phyloP scores from a whole-genome alignment of 1,139 yeast genomes.

The Protomyces pachydermus region DNA sequence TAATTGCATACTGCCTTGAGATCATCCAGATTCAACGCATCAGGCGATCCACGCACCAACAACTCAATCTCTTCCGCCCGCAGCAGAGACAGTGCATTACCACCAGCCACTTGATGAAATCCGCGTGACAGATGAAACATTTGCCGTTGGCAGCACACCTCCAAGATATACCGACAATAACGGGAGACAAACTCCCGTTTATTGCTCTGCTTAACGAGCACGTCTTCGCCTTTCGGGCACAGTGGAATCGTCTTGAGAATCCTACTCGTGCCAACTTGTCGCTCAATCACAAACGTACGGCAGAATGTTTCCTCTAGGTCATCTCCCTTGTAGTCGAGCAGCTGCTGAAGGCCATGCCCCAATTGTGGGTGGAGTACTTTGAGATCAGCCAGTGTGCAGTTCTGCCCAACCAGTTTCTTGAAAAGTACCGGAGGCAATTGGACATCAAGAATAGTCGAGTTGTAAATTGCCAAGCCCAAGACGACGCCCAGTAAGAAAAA shows the following conservation, averaged over 20 bases:
- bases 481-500: constrained; percentile 79
- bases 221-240: constrained; percentile 52
- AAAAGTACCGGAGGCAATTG: constrained; percentile 71
- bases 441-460: constrained; percentile 78
- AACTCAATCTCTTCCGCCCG: constrained; percentile 75
- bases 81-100: constrained; percentile 72
- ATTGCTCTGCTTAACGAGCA: constrained; percentile 54
- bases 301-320: constrained; percentile 45
- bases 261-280: constrained; percentile 30
- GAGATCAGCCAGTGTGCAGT: constrained; percentile 59
- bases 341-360: constrained; percentile 52
- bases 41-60: constrained; percentile 71
- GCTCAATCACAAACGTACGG: constrained; percentile 43
- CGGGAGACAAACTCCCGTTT: constrained; percentile 55
- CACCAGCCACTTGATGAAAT: constrained; percentile 69
- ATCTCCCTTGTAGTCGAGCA: constrained; percentile 50
- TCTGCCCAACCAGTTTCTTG: constrained; percentile 61
- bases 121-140: constrained; percentile 43
- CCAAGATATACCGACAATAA: constrained; percentile 61
- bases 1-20: constrained; percentile 70
- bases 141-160: constrained; percentile 34
- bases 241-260: constrained; percentile 46
- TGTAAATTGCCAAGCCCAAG: constrained; percentile 83
- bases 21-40: constrained; percentile 60
- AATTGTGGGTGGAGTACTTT: constrained; percentile 61